These are phyloP conservation scores for Cyclotella atomus DNA, from an alignment of 108 stramenopile genomes.

Conservation along the genomic window DNA sequence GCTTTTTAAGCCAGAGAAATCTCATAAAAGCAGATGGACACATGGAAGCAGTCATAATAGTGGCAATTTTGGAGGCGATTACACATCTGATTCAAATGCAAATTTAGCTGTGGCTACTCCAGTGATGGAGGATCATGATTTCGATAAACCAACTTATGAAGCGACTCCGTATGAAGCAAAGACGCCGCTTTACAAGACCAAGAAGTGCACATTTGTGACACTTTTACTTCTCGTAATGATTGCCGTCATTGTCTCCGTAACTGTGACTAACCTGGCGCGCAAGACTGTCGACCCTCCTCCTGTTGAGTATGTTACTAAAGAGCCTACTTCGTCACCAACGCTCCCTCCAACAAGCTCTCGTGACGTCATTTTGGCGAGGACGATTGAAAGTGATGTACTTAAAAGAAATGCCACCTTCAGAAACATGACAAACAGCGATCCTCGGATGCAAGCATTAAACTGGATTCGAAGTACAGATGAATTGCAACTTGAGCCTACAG, in stretches of 20 bases:
- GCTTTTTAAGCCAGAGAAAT: background rate
- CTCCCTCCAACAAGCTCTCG: background rate
- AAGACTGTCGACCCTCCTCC: too few species aligned
- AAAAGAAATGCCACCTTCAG: background rate
- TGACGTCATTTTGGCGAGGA: background rate
- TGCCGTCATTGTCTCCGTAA: background rate
- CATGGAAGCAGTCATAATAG: background rate
- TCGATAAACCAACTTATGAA: background rate
- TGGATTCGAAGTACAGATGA: constrained; percentile 64
- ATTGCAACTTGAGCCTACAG: constrained; percentile 49
- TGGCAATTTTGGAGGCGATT: background rate
- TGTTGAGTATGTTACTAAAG: background rate
- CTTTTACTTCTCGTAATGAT: background rate
- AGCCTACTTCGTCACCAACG: background rate
- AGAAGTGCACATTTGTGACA: background rate
- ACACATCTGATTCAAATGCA: background rate
- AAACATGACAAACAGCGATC: constrained; percentile 5
- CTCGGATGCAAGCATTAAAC: constrained; percentile 46
- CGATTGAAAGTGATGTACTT: constrained; percentile 1
- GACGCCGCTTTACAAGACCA: background rate
- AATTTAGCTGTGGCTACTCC: background rate
- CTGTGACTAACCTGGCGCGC: background rate
- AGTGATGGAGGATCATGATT: background rate
- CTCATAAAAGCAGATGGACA: background rate
- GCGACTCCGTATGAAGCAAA: background rate